These are phyloP conservation scores for Neonectria magnoliae DNA, from an alignment of 2,329 filamentous ascomycete species.

Conservation along the genomic window DNA sequence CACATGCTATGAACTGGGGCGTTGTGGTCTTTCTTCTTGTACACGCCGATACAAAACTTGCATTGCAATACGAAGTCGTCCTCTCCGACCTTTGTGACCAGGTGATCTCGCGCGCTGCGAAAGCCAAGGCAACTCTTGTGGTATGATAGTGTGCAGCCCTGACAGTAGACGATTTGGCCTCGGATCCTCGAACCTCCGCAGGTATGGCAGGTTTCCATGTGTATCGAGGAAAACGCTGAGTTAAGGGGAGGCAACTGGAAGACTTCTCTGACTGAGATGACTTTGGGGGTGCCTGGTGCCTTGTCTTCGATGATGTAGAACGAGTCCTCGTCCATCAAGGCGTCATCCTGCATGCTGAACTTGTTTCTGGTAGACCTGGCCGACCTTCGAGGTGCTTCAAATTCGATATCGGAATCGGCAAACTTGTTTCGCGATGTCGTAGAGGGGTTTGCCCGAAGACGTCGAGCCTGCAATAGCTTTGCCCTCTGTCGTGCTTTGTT, in stretches of 20 bases:
- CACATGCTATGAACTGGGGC: constrained; percentile 79
- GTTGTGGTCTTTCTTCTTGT: constrained; percentile 72
- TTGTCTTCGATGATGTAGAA: constrained; percentile 61
- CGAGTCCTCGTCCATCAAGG: constrained; percentile 68
- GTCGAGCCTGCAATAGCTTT: constrained; percentile 31
- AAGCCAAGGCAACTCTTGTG: constrained; percentile 85
- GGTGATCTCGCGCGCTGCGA: constrained; percentile 80
- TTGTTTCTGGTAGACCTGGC: constrained; percentile 56
- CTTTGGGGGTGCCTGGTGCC: constrained; percentile 58
- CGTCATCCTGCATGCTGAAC: constrained; percentile 60
- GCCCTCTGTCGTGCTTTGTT: constrained; percentile 34
- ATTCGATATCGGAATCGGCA: constrained; percentile 60
- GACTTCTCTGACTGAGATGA: constrained; percentile 75
- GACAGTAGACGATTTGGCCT: constrained; percentile 83
- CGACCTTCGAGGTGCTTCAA: constrained; percentile 62
- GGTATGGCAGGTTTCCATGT: constrained; percentile 76
- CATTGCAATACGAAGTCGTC: constrained; percentile 90
- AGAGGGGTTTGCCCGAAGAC: constrained; percentile 18
- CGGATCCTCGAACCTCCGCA: constrained; percentile 64
- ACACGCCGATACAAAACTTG: constrained; percentile 78
- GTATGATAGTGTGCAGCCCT: constrained; percentile 87
- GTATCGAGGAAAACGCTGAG: constrained; percentile 74
- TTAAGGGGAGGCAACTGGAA: constrained; percentile 72
- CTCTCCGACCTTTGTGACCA: constrained; percentile 84
- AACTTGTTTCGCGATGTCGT: constrained; percentile 34